Evolutionary conservation across 2,329 filamentous ascomycete genomes (phyloP).

Genomic region (Taxawa tesnikishii): DNA sequence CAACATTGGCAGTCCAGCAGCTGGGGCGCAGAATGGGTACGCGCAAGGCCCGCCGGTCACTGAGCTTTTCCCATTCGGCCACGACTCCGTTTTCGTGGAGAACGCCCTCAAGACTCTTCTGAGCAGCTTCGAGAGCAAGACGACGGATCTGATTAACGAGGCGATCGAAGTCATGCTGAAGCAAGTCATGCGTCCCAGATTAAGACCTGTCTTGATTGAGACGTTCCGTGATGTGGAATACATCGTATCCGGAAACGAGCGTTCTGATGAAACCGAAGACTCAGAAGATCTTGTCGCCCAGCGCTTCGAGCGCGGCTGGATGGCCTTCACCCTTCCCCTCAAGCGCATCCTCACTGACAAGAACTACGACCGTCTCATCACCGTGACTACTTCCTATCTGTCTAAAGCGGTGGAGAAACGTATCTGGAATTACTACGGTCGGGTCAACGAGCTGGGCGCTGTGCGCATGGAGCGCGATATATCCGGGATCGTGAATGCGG

Average conservation of each 20-base stretch:
- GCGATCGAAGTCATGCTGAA: slow-evolving; percentile 77
- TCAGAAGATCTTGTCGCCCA: slow-evolving; percentile 55
- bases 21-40: slow-evolving; percentile 22
- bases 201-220: slow-evolving; percentile 75
- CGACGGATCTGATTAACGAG: slow-evolving; percentile 69
- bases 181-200: slow-evolving; percentile 71
- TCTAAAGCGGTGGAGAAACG: slow-evolving; percentile 75
- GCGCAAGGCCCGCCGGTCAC: slow-evolving; percentile 15
- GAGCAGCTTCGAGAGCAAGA: slow-evolving; percentile 61
- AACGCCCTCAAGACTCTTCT: slow-evolving; percentile 58
- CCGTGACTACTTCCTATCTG: slow-evolving; percentile 62
- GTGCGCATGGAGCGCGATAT: slow-evolving; percentile 78
- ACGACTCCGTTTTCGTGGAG: slow-evolving; percentile 59
- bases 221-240: slow-evolving; percentile 91
- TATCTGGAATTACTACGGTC: slow-evolving; percentile 67
- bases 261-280: slow-evolving; percentile 30
- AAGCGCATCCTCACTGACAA: slow-evolving; percentile 69
- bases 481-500: slow-evolving; percentile 56
- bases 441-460: slow-evolving; percentile 69
- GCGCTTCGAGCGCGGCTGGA: slow-evolving; percentile 78
- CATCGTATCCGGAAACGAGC: slow-evolving; percentile 40
- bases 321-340: slow-evolving; percentile 71
- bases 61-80: slow-evolving; percentile 67
- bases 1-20: slow-evolving; percentile 40
- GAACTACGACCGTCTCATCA: slow-evolving; percentile 65